phyloP scores from a whole-genome alignment of 306 rosid genomes.

The Abrus precatorius region DNA sequence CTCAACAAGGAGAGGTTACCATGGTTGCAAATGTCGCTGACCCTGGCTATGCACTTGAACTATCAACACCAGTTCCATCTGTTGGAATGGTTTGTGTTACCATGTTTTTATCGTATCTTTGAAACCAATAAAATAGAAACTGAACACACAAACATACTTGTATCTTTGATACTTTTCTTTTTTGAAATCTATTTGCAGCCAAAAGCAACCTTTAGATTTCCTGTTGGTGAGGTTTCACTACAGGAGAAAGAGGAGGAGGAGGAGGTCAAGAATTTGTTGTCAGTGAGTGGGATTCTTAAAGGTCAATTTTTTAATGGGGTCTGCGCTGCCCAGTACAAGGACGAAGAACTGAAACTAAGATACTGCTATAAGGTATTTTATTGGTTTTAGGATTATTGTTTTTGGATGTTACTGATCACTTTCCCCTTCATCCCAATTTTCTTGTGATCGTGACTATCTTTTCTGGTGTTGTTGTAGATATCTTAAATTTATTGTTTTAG shows the following conservation, averaged over 20 bases:
- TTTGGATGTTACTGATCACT: background rate
- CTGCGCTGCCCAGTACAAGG: conserved; percentile 74
- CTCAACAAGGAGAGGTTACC: conserved; percentile 79
- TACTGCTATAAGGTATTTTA: conserved; percentile 75
- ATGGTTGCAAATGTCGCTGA: conserved; percentile 68
- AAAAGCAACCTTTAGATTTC: conserved; percentile 85
- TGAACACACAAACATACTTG: background rate
- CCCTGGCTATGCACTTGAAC: conserved; percentile 76
- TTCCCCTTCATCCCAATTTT: background rate
- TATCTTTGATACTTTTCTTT: background rate
- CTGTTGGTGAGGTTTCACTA: conserved; percentile 82
- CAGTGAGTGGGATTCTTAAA: conserved; percentile 73
- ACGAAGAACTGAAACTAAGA: conserved; percentile 76
- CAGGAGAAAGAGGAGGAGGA: conserved; percentile 78
- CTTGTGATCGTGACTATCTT: background rate
- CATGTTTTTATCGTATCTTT: background rate
- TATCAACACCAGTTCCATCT: conserved; percentile 81
- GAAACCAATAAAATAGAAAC: background rate
- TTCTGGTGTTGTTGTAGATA: conserved; percentile 9
- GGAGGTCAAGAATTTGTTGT: conserved; percentile 59
- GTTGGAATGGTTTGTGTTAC: conserved; percentile 64
- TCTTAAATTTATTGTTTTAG: background rate
- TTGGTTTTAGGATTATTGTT: background rate
- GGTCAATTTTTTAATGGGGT: conserved; percentile 68
- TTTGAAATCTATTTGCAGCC: conserved; percentile 68